These are phyloP conservation scores for Rubroboletus pulcherrimus DNA, from an alignment of 768 basidiomycete species.

Conservation along the genomic window DNA sequence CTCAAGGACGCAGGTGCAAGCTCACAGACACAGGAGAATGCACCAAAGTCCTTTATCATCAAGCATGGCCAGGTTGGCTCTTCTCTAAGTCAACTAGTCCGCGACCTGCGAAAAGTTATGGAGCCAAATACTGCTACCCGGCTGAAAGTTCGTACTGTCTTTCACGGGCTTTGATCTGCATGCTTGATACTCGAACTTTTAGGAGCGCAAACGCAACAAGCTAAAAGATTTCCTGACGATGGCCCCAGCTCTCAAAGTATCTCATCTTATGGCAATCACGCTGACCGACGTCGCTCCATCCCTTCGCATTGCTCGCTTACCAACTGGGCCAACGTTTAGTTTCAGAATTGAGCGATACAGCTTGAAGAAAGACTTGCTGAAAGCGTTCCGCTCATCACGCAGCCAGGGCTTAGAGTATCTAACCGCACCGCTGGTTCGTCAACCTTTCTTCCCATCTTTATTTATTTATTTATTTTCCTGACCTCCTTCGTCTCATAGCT, in stretches of 20 bases:
- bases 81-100: slow-evolving; percentile 83
- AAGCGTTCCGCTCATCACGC: slow-evolving; percentile 59
- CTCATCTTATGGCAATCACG: slow-evolving; percentile 91
- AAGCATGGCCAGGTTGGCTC: slow-evolving; percentile 92
- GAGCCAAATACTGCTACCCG: slow-evolving; percentile 96
- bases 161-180: background rate
- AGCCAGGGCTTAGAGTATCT: slow-evolving; percentile 87
- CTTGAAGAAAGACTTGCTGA: slow-evolving; percentile 78
- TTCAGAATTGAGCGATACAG: slow-evolving; percentile 93
- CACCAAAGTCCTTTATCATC: slow-evolving; percentile 93
- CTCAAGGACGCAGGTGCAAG: slow-evolving; percentile 53
- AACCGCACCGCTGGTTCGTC: slow-evolving; percentile 81
- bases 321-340: slow-evolving; percentile 89
- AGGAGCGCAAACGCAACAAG: slow-evolving; percentile 91
- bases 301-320: slow-evolving; percentile 79
- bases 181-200: slow-evolving; percentile 17
- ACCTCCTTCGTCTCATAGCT: slow-evolving; percentile 41
- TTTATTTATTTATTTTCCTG: background rate
- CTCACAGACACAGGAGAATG: slow-evolving; percentile 33
- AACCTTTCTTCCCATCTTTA: background rate
- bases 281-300: slow-evolving; percentile 83
- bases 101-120: slow-evolving; percentile 93
- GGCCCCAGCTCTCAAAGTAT: slow-evolving; percentile 85
- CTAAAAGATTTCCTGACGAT: slow-evolving; percentile 92
- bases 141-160: slow-evolving; percentile 57